Base-by-base conservation (phyloP, 805 yeast genomes). In the Schwanniomyces occidentalis region DNA sequence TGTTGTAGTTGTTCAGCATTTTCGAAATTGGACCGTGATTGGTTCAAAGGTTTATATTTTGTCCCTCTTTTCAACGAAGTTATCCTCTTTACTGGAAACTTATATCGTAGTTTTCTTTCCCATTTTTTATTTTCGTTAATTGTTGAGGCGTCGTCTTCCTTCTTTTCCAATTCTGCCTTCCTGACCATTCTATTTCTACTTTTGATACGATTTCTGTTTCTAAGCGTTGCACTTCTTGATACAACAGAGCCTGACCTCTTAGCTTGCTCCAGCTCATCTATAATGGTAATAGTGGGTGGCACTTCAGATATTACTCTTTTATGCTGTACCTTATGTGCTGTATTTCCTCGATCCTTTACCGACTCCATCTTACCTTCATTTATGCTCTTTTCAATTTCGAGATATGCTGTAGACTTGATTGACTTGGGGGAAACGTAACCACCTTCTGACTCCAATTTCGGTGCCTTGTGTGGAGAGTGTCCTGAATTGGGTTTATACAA, bases 41-140 rank as follows among this genome's bases (percentile, higher is more conserved):
- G 12, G 17, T 34, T 28, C 6, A 50, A 31, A 2, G 54, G 40
- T 15, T 48, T 40, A 39, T 61, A 61, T 18, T 25, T 29, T n/a
- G 51, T 38, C 12, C 34, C 34, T 30, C 37, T 23, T 21, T 56
- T 59, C 34, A 63, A 56, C 1, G 71, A 63, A 1, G 58, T 56
- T 23, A 51, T 56, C 25, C 71, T 44, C 29, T 48, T 56, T 4
- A 65, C 66, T 5, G 70, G 71, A 32, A 65, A 66, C 17, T 52
- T 26, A 25, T 56, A 63, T 19, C 40, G 34, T 18, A 48, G 18
- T 30, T 20, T 36, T 24, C 34, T 38, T 16, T 24, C n/a, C 14
- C 14, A 8, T 16, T 34, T 24, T 27, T 30, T 19, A 15, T 18
- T 28, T 24, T 27, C 24, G n/a, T n/a, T n/a, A n/a, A n/a, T n/a